Percentiles rank a stretch among this genome's conserved stretches.
These are phyloP conservation scores for Nicotiana otophora DNA, from an alignment of 257 asterid genomes.

Conservation along the genomic window DNA sequence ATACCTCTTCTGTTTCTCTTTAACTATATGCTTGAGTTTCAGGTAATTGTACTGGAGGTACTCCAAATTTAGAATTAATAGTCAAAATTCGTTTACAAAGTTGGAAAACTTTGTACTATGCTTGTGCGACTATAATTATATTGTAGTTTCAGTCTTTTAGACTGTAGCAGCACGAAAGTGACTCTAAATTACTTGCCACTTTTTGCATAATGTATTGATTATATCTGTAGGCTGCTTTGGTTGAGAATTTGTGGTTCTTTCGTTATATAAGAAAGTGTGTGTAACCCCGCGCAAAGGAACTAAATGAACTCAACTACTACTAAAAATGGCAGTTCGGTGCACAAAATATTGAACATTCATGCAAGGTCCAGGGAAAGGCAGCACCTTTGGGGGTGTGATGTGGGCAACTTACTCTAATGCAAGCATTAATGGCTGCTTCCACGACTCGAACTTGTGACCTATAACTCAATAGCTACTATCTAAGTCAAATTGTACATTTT, in stretches of 20 bases:
- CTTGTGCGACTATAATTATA: not conserved
- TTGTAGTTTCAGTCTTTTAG: not conserved
- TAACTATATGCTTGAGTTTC: no score
- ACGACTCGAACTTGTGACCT: no score
- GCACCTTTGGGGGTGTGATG: no score
- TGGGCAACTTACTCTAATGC: no score
- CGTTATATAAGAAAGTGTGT: not conserved
- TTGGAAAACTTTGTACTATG: not conserved
- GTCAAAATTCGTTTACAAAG: not conserved
- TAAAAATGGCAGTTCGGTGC: no score
- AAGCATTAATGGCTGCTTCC: no score
- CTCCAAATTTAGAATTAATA: not conserved
- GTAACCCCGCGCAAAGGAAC: not conserved
- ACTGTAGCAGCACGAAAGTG: not conserved
- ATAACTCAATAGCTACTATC: not conserved
- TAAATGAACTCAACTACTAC: not conserved
- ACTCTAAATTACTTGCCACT: not conserved
- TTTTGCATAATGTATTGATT: not conserved
- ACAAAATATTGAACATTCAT: no score
- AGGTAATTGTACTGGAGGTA: not conserved
- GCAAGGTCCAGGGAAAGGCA: no score
- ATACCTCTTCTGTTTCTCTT: not conserved
- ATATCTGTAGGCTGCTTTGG: not conserved
- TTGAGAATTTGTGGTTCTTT: not conserved
- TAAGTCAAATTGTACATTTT: not conserved